Base-by-base conservation (phyloP, 2,329 filamentous ascomycete species). In the Colletotrichum sidae region DNA sequence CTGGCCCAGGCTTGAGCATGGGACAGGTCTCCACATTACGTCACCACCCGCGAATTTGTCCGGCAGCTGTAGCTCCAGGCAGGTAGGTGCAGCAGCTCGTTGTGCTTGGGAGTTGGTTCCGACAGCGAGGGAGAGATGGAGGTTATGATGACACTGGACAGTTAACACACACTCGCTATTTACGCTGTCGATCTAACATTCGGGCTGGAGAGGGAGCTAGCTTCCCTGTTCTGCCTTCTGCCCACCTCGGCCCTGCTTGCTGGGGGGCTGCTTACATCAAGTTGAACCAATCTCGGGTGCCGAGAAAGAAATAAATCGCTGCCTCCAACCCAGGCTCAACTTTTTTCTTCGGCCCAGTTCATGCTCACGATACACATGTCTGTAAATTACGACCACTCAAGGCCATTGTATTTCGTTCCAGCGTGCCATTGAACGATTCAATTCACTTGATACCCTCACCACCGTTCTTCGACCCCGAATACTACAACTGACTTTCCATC, bases 11-110 rank as follows among this genome's bases (percentile, higher is more conserved):
- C 58, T 41, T 62, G 41, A n/a, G 53, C 37, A 44, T 34, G 62
- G 58, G 58, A 25, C 1, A 53, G 17, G 53, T 63, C 63, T 57
- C 52, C 52, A 63, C 38, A 57, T 53, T 57, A 66, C 63, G 63
- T 66, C 63, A 66, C 59, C 35, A 49, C 4, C 13, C 15, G 25
- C 25, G 25, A 44, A 13, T 15, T 44, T 7, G 15, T 4, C 56
- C 47, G 33, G 53, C 11, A 63, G 58, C 62, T 52, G 25, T 11
- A 66, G 63, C 63, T 65, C 34, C 47, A 50, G 25, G 25, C 25
- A 25, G 25, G 46, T 46, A 50, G 55, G 46, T 42, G 55, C 46
- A 25, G 55, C 46, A 39, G 35, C 37, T 59, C 33, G 38, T 41
- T 34, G 53, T n/a, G 34, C 25, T 51, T 42, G 15, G 6, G 25